Conservation (phyloP, 306 rosid genomes). For the Glycine tomentella region DNA sequence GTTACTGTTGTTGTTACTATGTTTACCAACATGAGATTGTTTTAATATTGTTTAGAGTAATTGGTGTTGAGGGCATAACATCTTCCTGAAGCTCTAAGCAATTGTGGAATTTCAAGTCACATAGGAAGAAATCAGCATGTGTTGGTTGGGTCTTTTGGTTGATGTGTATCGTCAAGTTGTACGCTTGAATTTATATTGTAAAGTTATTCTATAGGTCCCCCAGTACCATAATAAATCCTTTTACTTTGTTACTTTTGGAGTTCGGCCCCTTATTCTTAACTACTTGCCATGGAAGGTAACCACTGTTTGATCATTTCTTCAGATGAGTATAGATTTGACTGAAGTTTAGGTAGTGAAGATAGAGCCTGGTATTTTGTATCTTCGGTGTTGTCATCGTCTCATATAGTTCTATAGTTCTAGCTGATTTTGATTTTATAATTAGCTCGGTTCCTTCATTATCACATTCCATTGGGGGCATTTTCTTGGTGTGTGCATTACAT, state of each 20-base stretch:
- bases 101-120: slow-evolving; percentile 42
- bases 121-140: slow-evolving; percentile 62
- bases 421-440: slow-evolving; percentile 27
- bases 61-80: slow-evolving; percentile 35
- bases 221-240: slow-evolving; percentile 11
- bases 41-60: slow-evolving; percentile 50
- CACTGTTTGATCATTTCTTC: slow-evolving; percentile 56
- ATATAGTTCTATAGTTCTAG: slow-evolving; percentile 14
- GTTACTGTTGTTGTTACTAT: too few species aligned
- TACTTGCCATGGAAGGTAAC: slow-evolving; percentile 62
- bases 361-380: slow-evolving; percentile 28
- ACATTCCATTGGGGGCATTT: slow-evolving; percentile 19
- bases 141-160: slow-evolving; percentile 71
- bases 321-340: slow-evolving; percentile 70
- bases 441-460: slow-evolving; percentile 30
- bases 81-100: slow-evolving; percentile 40
- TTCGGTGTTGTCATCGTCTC: slow-evolving; percentile 23
- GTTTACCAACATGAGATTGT: too few species aligned
- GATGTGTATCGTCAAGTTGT: slow-evolving; percentile 68
- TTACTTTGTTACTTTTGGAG: slow-evolving; percentile 37
- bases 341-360: slow-evolving; percentile 47
- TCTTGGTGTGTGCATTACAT: slow-evolving; percentile 32
- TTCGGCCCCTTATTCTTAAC: slow-evolving; percentile 17
- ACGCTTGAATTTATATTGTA: slow-evolving; percentile 77
- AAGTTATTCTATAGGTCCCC: slow-evolving; percentile 73